Percentiles rank a stretch among this genome's conserved stretches.
Evolutionary conservation across 2,329 filamentous ascomycete genomes (phyloP).

Genomic region (Diaporthe capsici): DNA sequence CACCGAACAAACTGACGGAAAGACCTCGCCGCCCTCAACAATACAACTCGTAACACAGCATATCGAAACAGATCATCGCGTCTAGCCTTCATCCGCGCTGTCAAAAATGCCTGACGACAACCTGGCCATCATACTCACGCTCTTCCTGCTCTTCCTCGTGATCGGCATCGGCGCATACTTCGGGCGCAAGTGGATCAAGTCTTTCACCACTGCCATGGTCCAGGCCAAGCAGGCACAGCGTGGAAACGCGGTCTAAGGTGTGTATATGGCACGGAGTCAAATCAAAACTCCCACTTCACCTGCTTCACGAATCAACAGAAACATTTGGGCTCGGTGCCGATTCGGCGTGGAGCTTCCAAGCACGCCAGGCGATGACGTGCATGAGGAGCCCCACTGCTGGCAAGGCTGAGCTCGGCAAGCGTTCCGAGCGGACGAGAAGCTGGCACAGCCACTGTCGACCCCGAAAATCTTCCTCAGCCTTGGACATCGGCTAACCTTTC

Average conservation of each 20-base stretch:
- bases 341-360: conserved; percentile 14
- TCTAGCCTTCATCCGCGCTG: not conserved
- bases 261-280: not conserved
- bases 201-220: conserved; percentile 47
- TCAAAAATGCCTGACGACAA: conserved; percentile 42
- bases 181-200: conserved; percentile 44
- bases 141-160: conserved; percentile 47
- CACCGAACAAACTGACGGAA: not conserved
- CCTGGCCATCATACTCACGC: conserved; percentile 48
- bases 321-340: conserved; percentile 26
- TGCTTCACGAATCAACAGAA: not conserved
- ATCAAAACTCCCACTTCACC: not conserved
- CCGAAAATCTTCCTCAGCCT: conserved; percentile 38
- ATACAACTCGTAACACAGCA: not conserved
- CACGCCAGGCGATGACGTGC: conserved; percentile 31
- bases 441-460: conserved; percentile 26
- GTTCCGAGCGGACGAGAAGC: conserved; percentile 16
- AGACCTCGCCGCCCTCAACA: not conserved
- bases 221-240: conserved; percentile 43
- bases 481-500: conserved; percentile 13
- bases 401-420: conserved; percentile 38
- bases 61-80: not conserved
- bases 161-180: conserved; percentile 45
- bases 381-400: conserved; percentile 1
- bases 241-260: conserved; percentile 26